These are phyloP conservation scores for Trichoderma sp. DNA, from an alignment of 2,329 filamentous ascomycete species.

Conservation along the genomic window DNA sequence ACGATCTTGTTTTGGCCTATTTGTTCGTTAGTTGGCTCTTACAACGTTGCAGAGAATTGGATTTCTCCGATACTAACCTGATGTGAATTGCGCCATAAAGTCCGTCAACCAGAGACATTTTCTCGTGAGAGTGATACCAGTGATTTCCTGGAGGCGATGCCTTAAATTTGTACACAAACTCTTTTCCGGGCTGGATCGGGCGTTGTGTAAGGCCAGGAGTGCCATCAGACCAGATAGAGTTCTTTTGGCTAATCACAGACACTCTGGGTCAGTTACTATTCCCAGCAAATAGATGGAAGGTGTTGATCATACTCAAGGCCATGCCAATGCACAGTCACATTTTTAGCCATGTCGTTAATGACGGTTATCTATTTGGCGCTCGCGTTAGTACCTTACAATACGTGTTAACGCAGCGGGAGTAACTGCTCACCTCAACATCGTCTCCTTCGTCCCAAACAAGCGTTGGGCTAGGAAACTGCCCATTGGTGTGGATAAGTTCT, in stretches of 20 bases:
- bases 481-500: conserved; percentile 30
- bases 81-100: conserved; percentile 61
- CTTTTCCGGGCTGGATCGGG: conserved; percentile 53
- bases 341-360: conserved; percentile 9
- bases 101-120: conserved; percentile 62
- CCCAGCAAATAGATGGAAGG: neutral
- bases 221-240: conserved; percentile 64
- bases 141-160: conserved; percentile 61
- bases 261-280: neutral
- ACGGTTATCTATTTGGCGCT: conserved; percentile 6
- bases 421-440: conserved; percentile 33
- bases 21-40: neutral
- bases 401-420: neutral
- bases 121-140: conserved; percentile 64
- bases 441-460: conserved; percentile 30
- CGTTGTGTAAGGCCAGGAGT: conserved; percentile 60
- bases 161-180: conserved; percentile 59
- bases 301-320: conserved; percentile 2
- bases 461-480: conserved; percentile 29
- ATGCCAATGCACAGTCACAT: conserved; percentile 17
- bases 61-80: conserved; percentile 38
- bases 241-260: conserved; percentile 26
- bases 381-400: neutral
- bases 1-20: conserved; percentile 10
- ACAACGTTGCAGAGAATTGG: conserved; percentile 51